Base-by-base conservation (phyloP, 331 rosid species). In the Saraca asoca region DNA sequence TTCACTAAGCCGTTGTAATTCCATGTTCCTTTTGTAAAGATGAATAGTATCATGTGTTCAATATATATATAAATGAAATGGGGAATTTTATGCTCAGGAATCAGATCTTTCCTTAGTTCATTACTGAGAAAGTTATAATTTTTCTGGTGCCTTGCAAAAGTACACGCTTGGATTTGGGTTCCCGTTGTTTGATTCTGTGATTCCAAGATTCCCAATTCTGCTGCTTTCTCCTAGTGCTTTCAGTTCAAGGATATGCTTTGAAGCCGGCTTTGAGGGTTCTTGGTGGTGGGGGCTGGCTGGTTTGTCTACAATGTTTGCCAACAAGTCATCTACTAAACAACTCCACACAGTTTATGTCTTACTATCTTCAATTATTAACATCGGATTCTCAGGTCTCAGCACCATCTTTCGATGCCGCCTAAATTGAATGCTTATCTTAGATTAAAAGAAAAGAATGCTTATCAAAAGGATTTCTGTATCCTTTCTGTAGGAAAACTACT, bases 11-110 rank as follows among this genome's bases (percentile, higher is more conserved):
- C 44, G 51, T 73, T 80, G 65, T 54, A 65, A 76, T 64, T 75
- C 75, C 62, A 63, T 57, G 31, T 42, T 58, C 51, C 64, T 49
- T 57, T 55, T 87, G 96, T 87, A 83, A 85, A 87, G 92, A 75
- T 78, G 68, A 75, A 66, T 71, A 75, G 62, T 69, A 37, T 51
- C 70, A 82, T 74, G 75, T 78, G 77, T 80, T 65, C 79, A 67
- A 78, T 70, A 71, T 79, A 83, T 20, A 61, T 80, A 52, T 78
- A 73, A 80, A 75, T 81, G 79, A 72, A 80, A 61, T 72, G 81
- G 78, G 75, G 79, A 80, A 75, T 77, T 73, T 24, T 73, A 55
- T 77, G 74, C 64, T 51, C 9, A 58, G 61, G 53, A 67, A 74
- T 82, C 83, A 37, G 35, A 33, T 61, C 9, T 64, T 42, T 45